A percentile compares a stretch with the other conserved stretches of the same genome.
These are phyloP conservation scores for Platismatia glauca DNA, from an alignment of 495 filamentous ascomycete species.

Conservation along the genomic window DNA sequence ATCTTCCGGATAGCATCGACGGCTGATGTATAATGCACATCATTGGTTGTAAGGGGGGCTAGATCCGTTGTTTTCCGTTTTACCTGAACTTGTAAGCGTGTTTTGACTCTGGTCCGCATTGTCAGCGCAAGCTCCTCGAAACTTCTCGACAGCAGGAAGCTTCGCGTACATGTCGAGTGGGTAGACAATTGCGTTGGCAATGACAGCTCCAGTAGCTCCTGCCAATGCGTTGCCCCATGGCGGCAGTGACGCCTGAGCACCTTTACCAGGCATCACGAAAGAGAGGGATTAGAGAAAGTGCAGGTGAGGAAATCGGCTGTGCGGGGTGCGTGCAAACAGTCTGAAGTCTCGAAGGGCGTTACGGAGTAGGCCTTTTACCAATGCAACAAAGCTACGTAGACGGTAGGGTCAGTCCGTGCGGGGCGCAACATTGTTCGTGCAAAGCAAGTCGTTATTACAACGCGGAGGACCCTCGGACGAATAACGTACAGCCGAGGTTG, in stretches of 20 bases:
- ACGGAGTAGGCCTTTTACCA: neutral
- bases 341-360: neutral
- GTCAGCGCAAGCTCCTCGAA: constrained; percentile 4
- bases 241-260: constrained; percentile 68
- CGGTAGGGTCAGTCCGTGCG: neutral
- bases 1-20: constrained; percentile 86
- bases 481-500: neutral
- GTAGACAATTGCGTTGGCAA: constrained; percentile 95
- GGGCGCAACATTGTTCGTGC: neutral
- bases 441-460: neutral
- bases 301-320: neutral
- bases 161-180: constrained; percentile 83
- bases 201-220: constrained; percentile 83
- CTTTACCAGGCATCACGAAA: constrained; percentile 64
- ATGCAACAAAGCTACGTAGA: neutral
- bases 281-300: neutral
- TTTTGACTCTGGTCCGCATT: constrained; percentile 67
- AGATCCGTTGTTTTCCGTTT: constrained; percentile 48
- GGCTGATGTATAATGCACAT: constrained; percentile 73
- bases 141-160: neutral
- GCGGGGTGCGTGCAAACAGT: neutral
- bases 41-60: constrained; percentile 30
- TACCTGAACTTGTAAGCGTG: constrained; percentile 91
- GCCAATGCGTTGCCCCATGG: constrained; percentile 92
- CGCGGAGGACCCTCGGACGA: neutral